Evolutionary conservation across 2,329 filamentous ascomycete species (phyloP).

Genomic region (Penicillium sclerotigenum): DNA sequence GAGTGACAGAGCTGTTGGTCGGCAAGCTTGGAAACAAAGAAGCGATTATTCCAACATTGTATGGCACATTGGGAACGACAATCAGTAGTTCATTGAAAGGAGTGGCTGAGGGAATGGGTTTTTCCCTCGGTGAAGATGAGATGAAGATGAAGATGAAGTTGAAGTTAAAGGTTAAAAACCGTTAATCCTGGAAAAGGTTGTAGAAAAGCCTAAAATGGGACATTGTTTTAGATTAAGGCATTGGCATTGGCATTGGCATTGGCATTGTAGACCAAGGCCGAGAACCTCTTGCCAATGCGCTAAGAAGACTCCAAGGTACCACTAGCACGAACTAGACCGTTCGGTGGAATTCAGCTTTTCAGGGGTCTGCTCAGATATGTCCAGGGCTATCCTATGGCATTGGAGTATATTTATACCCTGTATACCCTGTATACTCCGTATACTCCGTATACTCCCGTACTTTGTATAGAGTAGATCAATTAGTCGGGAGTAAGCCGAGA

Average conservation of each 20-base stretch:
- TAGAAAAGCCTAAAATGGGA: neutral
- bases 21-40: neutral
- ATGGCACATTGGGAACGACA: neutral
- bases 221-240: neutral
- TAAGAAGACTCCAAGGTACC: neutral
- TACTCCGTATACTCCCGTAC: too few relatives aligned
- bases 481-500: neutral
- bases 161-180: neutral
- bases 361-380: neutral
- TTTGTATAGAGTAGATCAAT: neutral
- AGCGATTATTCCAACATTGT: neutral
- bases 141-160: neutral
- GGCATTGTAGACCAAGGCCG: slow-evolving; percentile 16
- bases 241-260: neutral
- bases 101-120: neutral
- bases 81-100: neutral
- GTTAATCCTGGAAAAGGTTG: neutral
- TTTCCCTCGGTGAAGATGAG: neutral
- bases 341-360: slow-evolving; percentile 16
- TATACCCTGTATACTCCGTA: too few relatives aligned
- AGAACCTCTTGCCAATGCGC: slow-evolving; percentile 1
- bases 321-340: slow-evolving; percentile 26
- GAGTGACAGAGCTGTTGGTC: neutral
- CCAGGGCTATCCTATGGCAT: too few relatives aligned
- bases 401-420: too few relatives aligned